Percentiles rank a stretch among this genome's conserved stretches.
Evolutionary conservation across 1,139 yeast genomes (phyloP).

Genomic region (Hanseniaspora gamundiae): DNA sequence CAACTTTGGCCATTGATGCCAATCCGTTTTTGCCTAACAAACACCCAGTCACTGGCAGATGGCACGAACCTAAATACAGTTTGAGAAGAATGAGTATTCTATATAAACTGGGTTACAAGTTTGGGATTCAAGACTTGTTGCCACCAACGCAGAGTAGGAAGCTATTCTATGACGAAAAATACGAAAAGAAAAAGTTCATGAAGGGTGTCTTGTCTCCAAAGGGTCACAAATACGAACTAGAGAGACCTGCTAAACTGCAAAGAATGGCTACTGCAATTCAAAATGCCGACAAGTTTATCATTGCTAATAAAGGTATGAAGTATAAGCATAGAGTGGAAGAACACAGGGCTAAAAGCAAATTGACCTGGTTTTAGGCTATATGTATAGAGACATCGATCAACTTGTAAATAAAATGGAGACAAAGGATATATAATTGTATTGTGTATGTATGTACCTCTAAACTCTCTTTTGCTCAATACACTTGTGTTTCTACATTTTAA

Average conservation of each 20-base stretch:
- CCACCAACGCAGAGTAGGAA: constrained; percentile 63
- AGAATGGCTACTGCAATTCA: constrained; percentile 56
- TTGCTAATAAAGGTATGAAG: constrained; percentile 49
- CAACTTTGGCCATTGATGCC: constrained; percentile 53
- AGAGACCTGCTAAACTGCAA: constrained; percentile 46
- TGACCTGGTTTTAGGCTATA: constrained; percentile 32
- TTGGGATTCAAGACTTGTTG: constrained; percentile 66
- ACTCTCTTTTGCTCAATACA: too few species aligned
- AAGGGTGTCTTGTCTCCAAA: constrained; percentile 70
- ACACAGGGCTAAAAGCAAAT: constrained; percentile 33
- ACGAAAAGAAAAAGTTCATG: constrained; percentile 56
- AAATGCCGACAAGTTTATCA: constrained; percentile 60
- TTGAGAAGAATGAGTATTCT: constrained; percentile 77
- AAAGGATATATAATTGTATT: too few species aligned
- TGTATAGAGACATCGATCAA: neutral
- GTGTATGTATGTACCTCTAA: too few species aligned
- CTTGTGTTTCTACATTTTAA: too few species aligned
- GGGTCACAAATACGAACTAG: constrained; percentile 72
- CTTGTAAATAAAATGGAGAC: too few species aligned
- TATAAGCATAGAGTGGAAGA: constrained; percentile 45
- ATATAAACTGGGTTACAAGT: constrained; percentile 70
- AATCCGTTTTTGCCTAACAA: constrained; percentile 85
- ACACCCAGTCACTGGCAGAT: constrained; percentile 66
- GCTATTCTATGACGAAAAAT: constrained; percentile 72
- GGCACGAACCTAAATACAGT: constrained; percentile 72